Percentiles rank a stretch among this genome's conserved stretches.
Conservation (phyloP, 2,329 filamentous ascomycete genomes). For the Xylariales sp. region DNA sequence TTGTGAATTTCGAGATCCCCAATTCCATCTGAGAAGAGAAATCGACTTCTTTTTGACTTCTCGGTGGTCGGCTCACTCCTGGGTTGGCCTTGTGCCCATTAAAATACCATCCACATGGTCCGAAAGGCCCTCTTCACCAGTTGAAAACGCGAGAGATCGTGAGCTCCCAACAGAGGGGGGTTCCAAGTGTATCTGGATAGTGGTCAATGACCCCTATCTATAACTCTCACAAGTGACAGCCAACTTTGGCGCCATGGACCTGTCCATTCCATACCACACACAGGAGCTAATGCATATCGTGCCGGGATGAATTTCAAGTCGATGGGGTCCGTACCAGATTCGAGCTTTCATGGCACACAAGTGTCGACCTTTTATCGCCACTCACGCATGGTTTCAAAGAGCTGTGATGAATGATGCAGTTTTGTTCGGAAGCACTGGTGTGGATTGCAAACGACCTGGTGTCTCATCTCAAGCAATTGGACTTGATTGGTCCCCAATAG, state of each 20-base stretch:
- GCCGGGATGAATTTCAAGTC: not conserved
- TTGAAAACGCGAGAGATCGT: too few species aligned
- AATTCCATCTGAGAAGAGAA: too few species aligned
- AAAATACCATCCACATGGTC: too few species aligned
- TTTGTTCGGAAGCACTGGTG: not conserved
- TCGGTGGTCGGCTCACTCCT: too few species aligned
- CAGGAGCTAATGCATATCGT: slow-evolving; percentile 1
- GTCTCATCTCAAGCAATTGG: slow-evolving; percentile 3
- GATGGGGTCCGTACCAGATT: slow-evolving; percentile 3
- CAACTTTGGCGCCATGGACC: too few species aligned
- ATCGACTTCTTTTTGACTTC: too few species aligned
- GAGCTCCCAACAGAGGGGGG: too few species aligned
- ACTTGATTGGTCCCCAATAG: slow-evolving; percentile 1
- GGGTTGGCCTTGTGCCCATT: too few species aligned
- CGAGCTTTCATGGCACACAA: not conserved
- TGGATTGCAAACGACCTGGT: slow-evolving; percentile 2
- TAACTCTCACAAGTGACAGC: too few species aligned
- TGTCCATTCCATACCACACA: not conserved
- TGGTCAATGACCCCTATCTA: too few species aligned
- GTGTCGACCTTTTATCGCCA: not conserved
- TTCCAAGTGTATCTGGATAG: too few species aligned
- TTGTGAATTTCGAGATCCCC: not conserved
- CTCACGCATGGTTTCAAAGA: slow-evolving; percentile 5
- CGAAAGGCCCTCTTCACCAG: too few species aligned
- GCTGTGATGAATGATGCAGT: not conserved